Evolutionary conservation across 2,329 filamentous ascomycete species (phyloP).

Genomic region (Microsporum audouinii): DNA sequence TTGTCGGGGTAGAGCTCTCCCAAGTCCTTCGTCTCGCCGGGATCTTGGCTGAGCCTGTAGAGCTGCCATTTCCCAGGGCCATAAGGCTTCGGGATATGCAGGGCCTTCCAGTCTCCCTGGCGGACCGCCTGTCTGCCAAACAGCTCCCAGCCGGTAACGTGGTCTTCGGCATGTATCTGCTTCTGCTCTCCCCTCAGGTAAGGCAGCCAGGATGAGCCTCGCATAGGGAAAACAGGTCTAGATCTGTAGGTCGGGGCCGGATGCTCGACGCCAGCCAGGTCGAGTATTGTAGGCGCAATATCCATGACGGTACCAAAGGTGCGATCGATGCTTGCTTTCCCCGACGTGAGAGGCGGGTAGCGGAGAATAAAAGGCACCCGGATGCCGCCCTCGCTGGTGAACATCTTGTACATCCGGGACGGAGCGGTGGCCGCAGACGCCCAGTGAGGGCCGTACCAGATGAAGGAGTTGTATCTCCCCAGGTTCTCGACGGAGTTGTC

Average conservation of each 20-base stretch:
- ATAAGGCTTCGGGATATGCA: conserved; percentile 47
- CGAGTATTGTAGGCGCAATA: conserved; percentile 37
- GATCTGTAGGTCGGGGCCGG: conserved; percentile 44
- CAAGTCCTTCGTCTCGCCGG: conserved; percentile 41
- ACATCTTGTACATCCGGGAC: conserved; percentile 39
- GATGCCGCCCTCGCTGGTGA: conserved; percentile 41
- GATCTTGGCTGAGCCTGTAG: conserved; percentile 43
- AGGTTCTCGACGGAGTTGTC: conserved; percentile 48
- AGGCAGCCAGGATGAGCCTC: conserved; percentile 39
- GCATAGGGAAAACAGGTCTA: conserved; percentile 42
- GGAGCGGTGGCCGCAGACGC: conserved; percentile 45
- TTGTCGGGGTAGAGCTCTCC: conserved; percentile 33
- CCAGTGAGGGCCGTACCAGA: conserved; percentile 51
- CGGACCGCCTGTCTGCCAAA: conserved; percentile 45
- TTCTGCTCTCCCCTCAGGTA: conserved; percentile 22
- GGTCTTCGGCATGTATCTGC: conserved; percentile 41
- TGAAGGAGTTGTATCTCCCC: conserved; percentile 46
- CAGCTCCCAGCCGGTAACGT: conserved; percentile 47
- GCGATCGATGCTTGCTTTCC: conserved; percentile 33
- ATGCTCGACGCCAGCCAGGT: conserved; percentile 36
- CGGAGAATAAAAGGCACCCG: conserved; percentile 43
- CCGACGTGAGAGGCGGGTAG: conserved; percentile 23
- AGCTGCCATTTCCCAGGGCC: conserved; percentile 48
- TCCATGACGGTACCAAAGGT: conserved; percentile 46
- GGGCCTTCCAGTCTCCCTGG: conserved; percentile 47